Evolutionary conservation across 2,329 filamentous ascomycete genomes (phyloP).

Genomic region (Shiraia bambusicola): DNA sequence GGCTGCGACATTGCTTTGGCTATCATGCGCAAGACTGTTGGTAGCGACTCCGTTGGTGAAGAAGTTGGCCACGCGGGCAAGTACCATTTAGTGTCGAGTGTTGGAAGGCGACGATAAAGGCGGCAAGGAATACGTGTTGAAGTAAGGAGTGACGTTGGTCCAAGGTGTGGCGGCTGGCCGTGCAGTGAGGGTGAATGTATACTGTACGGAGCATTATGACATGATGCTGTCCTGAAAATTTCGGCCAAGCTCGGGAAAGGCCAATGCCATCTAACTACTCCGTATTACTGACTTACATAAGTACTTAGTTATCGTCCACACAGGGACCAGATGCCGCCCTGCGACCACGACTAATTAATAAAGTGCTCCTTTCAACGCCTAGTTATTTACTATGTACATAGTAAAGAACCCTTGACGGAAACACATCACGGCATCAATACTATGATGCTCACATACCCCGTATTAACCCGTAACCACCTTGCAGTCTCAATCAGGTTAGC

Average conservation of each 20-base stretch:
- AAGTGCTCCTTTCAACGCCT: too few relatives aligned
- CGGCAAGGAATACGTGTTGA: conserved; percentile 6
- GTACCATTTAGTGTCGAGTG: conserved; percentile 48
- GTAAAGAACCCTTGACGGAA: too few relatives aligned
- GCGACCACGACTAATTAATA: conserved; percentile 2
- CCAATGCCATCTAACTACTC: conserved; percentile 16
- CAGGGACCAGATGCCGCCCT: conserved; percentile 19
- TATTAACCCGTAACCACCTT: too few relatives aligned
- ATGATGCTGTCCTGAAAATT: conserved; percentile 29
- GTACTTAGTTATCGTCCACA: conserved; percentile 20
- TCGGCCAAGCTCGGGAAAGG: conserved; percentile 31
- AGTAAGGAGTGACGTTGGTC: conserved; percentile 28
- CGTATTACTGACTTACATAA: too few relatives aligned
- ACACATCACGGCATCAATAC: not conserved
- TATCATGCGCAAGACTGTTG: conserved; percentile 44
- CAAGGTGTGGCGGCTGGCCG: conserved; percentile 14
- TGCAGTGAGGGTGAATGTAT: too few relatives aligned
- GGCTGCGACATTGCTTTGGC: conserved; percentile 23
- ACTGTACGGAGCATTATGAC: too few relatives aligned
- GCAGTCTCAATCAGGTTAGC: conserved; percentile 8
- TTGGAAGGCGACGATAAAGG: conserved; percentile 8
- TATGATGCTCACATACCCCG: too few relatives aligned
- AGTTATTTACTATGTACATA: too few relatives aligned
- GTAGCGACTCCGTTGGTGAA: conserved; percentile 41
- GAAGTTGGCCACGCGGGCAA: conserved; percentile 53